Percentiles rank a stretch among this genome's conserved stretches.
These are phyloP conservation scores for Lactuca saligna DNA, from an alignment of 129 eudicot species.

Conservation along the genomic window DNA sequence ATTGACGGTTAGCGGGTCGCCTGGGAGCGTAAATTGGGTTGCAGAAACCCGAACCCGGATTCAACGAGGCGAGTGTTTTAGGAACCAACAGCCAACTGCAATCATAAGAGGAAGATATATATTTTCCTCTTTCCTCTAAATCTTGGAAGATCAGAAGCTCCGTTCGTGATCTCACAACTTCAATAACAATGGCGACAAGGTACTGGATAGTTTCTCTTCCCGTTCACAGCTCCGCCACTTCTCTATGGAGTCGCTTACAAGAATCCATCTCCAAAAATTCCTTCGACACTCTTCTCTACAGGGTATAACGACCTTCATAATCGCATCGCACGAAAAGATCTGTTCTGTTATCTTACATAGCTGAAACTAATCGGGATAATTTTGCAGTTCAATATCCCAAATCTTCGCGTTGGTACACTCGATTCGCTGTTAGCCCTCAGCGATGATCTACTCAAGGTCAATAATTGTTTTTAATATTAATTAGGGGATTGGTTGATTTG, in stretches of 20 bases:
- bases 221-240: constrained; percentile 56
- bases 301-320: constrained; percentile 33
- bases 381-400: constrained; percentile 87
- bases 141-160: constrained; percentile 25
- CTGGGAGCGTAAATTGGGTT: constrained; percentile 3
- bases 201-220: constrained; percentile 96
- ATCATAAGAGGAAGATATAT: constrained; percentile 18
- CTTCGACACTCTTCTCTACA: constrained; percentile 87
- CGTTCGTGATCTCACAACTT: constrained; percentile 22
- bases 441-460: constrained; percentile 91
- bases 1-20: background rate
- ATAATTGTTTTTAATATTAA: background rate
- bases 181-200: constrained; percentile 74
- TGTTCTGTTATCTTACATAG: background rate
- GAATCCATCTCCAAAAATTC: constrained; percentile 92
- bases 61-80: constrained; percentile 5
- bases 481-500: background rate
- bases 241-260: constrained; percentile 78
- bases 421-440: constrained; percentile 93
- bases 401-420: constrained; percentile 93
- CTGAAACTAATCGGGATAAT: background rate
- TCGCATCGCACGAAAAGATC: constrained; percentile 7
- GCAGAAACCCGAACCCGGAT: constrained; percentile 6
- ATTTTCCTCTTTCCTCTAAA: constrained; percentile 11
- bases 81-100: constrained; percentile 30